phyloP scores from a whole-genome alignment of 140 eudicot genomes.

The Flaveria floridana region DNA sequence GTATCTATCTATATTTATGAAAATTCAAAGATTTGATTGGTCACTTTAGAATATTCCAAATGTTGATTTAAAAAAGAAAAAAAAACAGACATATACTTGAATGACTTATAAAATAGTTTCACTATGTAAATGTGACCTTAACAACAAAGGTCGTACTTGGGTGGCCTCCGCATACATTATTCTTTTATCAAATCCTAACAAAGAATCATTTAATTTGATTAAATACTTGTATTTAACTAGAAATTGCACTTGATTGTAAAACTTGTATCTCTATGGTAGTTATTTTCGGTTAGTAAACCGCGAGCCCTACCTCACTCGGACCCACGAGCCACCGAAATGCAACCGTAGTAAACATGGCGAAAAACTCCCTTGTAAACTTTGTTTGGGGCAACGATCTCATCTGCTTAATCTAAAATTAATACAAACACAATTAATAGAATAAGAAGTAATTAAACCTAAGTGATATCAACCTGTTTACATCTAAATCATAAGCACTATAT shows the following conservation, averaged over 20 bases:
- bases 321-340: slow-evolving; percentile 87
- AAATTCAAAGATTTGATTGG: neutral
- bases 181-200: too few relatives aligned
- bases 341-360: slow-evolving; percentile 60
- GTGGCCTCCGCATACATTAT: too few relatives aligned
- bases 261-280: neutral
- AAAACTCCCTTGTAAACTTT: slow-evolving; percentile 62
- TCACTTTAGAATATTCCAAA: neutral
- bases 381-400: slow-evolving; percentile 61
- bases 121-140: neutral
- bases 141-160: neutral
- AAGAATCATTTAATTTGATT: too few relatives aligned
- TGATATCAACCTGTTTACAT: neutral
- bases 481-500: neutral
- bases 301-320: slow-evolving; percentile 57
- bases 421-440: neutral
- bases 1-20: neutral
- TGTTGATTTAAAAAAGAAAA: neutral
- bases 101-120: neutral
- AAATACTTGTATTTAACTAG: neutral
- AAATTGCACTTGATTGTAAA: neutral
- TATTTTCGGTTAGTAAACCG: slow-evolving; percentile 11
- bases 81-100: neutral
- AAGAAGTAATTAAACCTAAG: neutral
- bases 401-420: slow-evolving; percentile 35